Conservation (phyloP, 2,329 filamentous ascomycete genomes). For the Elsinoe necatrix region DNA sequence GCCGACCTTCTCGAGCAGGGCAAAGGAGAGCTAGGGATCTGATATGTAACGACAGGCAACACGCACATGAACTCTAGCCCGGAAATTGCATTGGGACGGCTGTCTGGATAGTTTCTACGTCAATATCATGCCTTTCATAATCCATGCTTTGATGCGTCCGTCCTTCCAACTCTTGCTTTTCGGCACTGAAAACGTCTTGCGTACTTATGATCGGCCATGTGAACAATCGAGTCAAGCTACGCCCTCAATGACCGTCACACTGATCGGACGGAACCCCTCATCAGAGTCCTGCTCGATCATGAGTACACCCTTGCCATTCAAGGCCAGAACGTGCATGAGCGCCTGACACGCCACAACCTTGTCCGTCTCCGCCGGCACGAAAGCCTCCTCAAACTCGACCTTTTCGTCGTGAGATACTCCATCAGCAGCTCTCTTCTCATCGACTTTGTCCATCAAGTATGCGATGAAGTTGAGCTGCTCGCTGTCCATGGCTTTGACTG, state of each 20-base stretch:
- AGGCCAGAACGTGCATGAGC: constrained; percentile 62
- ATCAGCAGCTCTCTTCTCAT: constrained; percentile 27
- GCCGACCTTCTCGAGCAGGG: constrained; percentile 46
- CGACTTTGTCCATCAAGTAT: constrained; percentile 46
- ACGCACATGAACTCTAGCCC: not conserved
- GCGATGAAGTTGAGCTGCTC: constrained; percentile 56
- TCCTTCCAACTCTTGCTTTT: not conserved
- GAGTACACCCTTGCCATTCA: constrained; percentile 45
- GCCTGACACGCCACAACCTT: constrained; percentile 63
- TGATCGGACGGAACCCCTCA: constrained; percentile 32
- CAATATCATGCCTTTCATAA: not conserved
- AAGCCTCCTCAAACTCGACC: constrained; percentile 61
- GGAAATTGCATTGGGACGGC: not conserved
- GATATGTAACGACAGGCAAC: not conserved
- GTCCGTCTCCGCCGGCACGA: constrained; percentile 48
- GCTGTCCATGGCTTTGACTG: constrained; percentile 45
- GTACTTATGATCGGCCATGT: not conserved
- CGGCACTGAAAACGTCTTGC: not conserved
- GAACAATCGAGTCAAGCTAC: not conserved
- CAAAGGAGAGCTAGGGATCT: constrained; percentile 15
- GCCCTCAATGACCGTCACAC: constrained; percentile 16
- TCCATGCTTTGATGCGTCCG: not conserved
- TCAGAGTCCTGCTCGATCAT: constrained; percentile 51
- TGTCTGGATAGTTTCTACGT: not conserved
- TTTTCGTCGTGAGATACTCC: constrained; percentile 22